These are phyloP conservation scores for Paspalum vaginatum DNA, from an alignment of 176 grass and related monocot species.

Conservation along the genomic window DNA sequence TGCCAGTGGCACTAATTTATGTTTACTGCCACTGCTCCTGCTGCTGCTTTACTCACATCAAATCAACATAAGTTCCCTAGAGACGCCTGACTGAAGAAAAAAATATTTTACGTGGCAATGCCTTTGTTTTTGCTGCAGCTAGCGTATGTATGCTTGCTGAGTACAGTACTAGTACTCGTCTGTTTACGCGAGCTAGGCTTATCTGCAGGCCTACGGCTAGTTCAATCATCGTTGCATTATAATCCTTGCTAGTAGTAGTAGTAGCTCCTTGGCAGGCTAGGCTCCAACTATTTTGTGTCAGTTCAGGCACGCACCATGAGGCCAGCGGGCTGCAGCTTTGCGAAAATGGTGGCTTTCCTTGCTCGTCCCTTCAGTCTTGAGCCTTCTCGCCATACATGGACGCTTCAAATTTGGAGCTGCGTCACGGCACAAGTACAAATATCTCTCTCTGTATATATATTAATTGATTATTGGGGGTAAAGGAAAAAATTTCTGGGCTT, in stretches of 20 bases:
- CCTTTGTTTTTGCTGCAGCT: background rate
- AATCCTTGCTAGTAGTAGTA: background rate
- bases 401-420: background rate
- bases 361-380: background rate
- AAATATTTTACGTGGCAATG: background rate
- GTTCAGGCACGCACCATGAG: constrained; percentile 51
- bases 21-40: constrained; percentile 25
- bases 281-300: constrained; percentile 30
- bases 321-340: constrained; percentile 24
- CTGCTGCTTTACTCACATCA: constrained; percentile 52
- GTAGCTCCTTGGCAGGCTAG: background rate
- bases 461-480: no score
- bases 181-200: constrained; percentile 40
- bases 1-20: constrained; percentile 47
- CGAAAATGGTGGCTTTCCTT: constrained; percentile 45
- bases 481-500: background rate
- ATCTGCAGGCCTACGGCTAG: constrained; percentile 39
- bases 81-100: background rate
- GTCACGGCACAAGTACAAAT: no score
- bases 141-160: no score
- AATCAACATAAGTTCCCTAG: constrained; percentile 55
- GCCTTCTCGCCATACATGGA: background rate
- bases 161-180: constrained; percentile 11
- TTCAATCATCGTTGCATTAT: constrained; percentile 60
- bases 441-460: no score